A percentile compares a stretch with the other conserved stretches of the same genome.
Evolutionary conservation across 257 asterid species (phyloP).

Genomic region (Lithospermum erythrorhizon): DNA sequence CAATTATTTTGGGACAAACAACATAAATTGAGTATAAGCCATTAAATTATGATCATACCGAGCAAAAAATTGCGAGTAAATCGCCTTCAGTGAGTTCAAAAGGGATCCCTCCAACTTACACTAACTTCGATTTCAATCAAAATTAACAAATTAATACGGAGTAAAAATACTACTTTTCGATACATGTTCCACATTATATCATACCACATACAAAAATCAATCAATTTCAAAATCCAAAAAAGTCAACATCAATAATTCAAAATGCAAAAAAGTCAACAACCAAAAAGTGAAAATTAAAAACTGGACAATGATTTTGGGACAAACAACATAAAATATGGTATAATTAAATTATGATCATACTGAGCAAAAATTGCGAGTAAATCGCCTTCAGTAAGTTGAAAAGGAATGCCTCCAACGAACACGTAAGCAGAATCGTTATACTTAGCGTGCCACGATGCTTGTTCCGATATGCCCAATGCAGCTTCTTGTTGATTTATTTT

Average conservation of each 20-base stretch:
- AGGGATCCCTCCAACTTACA: slow-evolving; percentile 77
- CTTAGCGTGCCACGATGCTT: slow-evolving; percentile 94
- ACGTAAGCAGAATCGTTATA: slow-evolving; percentile 91
- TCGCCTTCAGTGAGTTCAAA: slow-evolving; percentile 97
- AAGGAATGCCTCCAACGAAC: slow-evolving; percentile 77
- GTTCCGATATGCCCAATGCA: slow-evolving; percentile 63
- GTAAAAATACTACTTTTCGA: too few relatives aligned
- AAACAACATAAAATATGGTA: background rate
- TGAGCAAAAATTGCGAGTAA: slow-evolving; percentile 87
- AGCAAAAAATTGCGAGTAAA: slow-evolving; percentile 78
- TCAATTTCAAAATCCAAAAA: background rate
- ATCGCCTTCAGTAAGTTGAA: slow-evolving; percentile 95
- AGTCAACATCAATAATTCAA: too few relatives aligned
- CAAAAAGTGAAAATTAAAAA: too few relatives aligned
- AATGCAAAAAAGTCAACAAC: too few relatives aligned
- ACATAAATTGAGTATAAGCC: background rate
- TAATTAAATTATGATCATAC: slow-evolving; percentile 27
- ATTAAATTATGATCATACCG: slow-evolving; percentile 42
- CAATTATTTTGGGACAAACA: too few relatives aligned
- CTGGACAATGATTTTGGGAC: too few relatives aligned
- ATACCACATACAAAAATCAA: background rate
- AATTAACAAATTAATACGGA: too few relatives aligned
- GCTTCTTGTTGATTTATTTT: slow-evolving; percentile 79
- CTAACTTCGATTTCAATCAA: too few relatives aligned
- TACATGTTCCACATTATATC: too few relatives aligned